phyloP scores from a whole-genome alignment of 1,284 basidiomycete genomes.

The Sporisorium exsertum region DNA sequence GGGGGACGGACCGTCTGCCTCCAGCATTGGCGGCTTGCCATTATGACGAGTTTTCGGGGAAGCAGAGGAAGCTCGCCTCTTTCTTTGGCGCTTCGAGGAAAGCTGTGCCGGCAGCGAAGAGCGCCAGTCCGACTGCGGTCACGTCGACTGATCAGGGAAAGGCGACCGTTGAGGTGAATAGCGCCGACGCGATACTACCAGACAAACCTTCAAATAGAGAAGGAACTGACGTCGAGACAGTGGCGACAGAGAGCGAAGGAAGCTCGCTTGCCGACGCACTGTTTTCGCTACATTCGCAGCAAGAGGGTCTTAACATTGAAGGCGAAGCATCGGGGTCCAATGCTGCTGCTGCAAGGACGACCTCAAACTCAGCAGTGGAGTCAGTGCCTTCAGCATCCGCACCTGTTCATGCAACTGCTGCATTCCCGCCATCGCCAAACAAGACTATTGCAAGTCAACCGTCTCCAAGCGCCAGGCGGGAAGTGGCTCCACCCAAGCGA shows the following conservation, averaged over 20 bases:
- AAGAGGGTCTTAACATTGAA: constrained; percentile 31
- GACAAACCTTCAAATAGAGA: background rate
- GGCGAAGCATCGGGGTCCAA: background rate
- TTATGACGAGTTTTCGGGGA: constrained; percentile 57
- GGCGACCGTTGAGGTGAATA: background rate
- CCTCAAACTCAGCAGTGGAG: background rate
- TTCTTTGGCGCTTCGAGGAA: constrained; percentile 29
- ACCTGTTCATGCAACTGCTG: background rate
- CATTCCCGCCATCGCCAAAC: background rate
- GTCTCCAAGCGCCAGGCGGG: constrained; percentile 20
- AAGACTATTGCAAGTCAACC: constrained; percentile 17
- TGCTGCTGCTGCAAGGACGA: background rate
- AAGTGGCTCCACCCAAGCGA: constrained; percentile 15
- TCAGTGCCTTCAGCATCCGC: constrained; percentile 6
- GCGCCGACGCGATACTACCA: background rate
- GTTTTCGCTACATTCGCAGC: constrained; percentile 42
- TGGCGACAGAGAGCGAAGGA: constrained; percentile 1
- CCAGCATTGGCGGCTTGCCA: constrained; percentile 61
- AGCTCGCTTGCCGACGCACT: constrained; percentile 38
- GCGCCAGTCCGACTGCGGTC: background rate
- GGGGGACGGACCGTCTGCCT: constrained; percentile 61
- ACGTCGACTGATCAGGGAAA: background rate
- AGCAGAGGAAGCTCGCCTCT: constrained; percentile 51
- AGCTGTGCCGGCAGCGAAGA: background rate
- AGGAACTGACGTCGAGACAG: background rate